These are phyloP conservation scores for Colletotrichum endophyticum DNA, from an alignment of 2,329 filamentous ascomycete genomes.

Conservation along the genomic window DNA sequence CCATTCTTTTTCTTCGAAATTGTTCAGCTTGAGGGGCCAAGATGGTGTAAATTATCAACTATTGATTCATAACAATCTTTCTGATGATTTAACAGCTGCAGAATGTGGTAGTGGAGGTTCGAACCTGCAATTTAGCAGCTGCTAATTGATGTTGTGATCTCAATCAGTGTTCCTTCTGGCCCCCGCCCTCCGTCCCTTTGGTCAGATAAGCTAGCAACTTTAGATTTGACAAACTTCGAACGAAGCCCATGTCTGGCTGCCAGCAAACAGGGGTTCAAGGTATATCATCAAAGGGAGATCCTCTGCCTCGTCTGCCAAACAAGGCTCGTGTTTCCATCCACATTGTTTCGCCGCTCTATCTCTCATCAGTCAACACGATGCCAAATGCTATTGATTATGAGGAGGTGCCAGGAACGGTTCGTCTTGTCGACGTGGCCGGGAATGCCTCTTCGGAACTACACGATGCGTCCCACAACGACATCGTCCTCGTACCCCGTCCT, in stretches of 20 bases:
- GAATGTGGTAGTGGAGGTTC: not conserved
- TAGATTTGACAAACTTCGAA: not conserved
- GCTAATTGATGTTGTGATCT: not conserved
- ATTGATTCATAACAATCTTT: not conserved
- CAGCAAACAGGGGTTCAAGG: not conserved
- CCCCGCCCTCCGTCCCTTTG: not conserved
- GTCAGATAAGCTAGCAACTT: not conserved
- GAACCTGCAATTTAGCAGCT: not conserved
- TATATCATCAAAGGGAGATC: not conserved
- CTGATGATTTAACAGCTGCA: not conserved
- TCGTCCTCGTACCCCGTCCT: not conserved
- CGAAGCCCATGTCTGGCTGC: not conserved
- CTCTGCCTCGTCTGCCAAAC: not conserved
- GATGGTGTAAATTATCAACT: not conserved
- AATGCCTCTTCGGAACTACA: not conserved
- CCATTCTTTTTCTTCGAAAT: rapidly evolving
- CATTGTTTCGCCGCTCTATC: not conserved
- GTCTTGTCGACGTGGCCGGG: not conserved
- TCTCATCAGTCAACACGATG: not conserved
- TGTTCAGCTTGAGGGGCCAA: not conserved
- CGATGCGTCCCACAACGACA: not conserved
- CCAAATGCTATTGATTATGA: not conserved
- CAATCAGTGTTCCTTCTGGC: not conserved
- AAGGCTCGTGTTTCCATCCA: not conserved
- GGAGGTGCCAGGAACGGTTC: not conserved